Conservation (phyloP, 179 eudicot genomes). For the Silene noctiflora region DNA sequence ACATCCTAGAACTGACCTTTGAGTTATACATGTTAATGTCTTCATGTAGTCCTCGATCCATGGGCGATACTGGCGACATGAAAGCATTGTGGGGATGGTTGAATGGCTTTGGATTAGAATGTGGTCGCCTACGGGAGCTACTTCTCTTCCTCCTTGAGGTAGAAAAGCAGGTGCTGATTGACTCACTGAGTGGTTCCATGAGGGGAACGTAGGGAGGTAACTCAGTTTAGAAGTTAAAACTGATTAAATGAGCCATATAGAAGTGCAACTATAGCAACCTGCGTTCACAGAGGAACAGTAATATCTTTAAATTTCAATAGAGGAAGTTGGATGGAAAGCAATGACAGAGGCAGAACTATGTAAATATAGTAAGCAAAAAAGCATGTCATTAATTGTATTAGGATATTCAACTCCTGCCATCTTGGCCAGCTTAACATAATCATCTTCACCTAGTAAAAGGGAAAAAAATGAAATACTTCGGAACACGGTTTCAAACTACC, state of each 20-base stretch:
- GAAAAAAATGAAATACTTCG: not conserved
- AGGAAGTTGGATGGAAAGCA: not conserved
- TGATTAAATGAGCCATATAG: not conserved
- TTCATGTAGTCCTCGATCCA: slow-evolving; percentile 17
- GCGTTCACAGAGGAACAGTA: slow-evolving; percentile 2
- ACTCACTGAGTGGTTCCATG: slow-evolving; percentile 26
- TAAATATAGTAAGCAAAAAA: not conserved
- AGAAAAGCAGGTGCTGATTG: slow-evolving; percentile 10
- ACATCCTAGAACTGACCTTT: slow-evolving; percentile 15
- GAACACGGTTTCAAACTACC: not conserved
- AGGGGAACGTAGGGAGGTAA: not conserved
- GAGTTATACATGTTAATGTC: slow-evolving; percentile 16
- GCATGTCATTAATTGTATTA: not conserved
- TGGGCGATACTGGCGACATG: slow-evolving; percentile 14
- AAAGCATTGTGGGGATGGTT: slow-evolving; percentile 14
- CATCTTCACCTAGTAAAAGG: not conserved
- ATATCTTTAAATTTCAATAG: not conserved
- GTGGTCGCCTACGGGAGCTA: slow-evolving; percentile 34
- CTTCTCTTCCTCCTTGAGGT: slow-evolving; percentile 42
- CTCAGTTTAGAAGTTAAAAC: slow-evolving; percentile 1
- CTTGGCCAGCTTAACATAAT: not conserved
- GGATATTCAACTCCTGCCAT: not conserved
- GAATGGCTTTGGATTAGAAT: slow-evolving; percentile 33
- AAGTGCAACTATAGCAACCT: not conserved
- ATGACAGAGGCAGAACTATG: slow-evolving; percentile 2